Evolutionary conservation across 2,329 filamentous ascomycete species (phyloP), one percentile per base, ranked within the genome.

Genomic region (Alternaria novae-zelandiae): DNA sequence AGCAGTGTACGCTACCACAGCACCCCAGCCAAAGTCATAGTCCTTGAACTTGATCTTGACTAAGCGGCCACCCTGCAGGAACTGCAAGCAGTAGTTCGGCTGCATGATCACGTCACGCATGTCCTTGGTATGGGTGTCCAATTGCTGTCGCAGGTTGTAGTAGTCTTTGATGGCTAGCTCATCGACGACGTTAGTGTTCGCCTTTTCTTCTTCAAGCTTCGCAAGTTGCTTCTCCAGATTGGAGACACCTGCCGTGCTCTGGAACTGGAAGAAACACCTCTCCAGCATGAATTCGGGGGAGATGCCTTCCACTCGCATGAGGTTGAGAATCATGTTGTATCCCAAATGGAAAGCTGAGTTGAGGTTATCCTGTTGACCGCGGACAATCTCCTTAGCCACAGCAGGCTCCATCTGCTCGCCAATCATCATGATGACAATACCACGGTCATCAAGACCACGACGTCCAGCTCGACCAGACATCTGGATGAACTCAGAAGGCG

Each of bases 391-490:
- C 81, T 97, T 97, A 45, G 96, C 95, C n/a, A 91, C 90, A 3
- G 93, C 89, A 2, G 96, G 96, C 75, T 99, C 96, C 84, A 99
- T 95, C 82, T 96, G 93, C 79, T 96, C 92, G 76, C 96, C 91
- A 66, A 99, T 92, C 95, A 99, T 98, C 93, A 99, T 98, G 79
- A 99, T 98, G 71, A 99, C 96, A 72, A 98, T 96, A 87, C 96
- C 96, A 69, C 96, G 91, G 66, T 97, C 94, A 83, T 99, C 96
- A 58, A 99, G 91, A 82, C 96, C 96, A 88, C 96, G 90, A 86
- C 96, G 92, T 77, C 96, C 96, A 63, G 96, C 96, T 81, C 96
- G 92, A 65, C 96, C 96, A 57, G 96, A 97, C 96, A 99, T 99
- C 79, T 99, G 96, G 56, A 99, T 93, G 80, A 98, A 99, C 75